Conservation (phyloP, 2,329 filamentous ascomycete genomes). For the Orbilia brochopaga region DNA sequence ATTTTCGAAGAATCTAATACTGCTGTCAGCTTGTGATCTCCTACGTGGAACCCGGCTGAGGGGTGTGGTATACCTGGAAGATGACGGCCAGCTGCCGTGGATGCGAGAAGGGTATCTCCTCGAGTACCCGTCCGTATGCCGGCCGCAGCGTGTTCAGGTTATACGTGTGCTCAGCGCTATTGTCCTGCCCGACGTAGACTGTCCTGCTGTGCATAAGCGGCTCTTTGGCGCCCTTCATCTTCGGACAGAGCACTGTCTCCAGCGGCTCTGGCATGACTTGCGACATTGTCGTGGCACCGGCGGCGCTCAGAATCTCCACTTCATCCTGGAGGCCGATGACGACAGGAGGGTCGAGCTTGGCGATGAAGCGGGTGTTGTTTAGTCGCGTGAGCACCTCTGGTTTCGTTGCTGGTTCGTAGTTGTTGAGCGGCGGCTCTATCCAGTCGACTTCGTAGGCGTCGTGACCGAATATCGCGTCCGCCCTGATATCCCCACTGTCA, state of each 20-base stretch:
- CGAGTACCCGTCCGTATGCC: constrained; percentile 72
- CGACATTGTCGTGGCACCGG: constrained; percentile 50
- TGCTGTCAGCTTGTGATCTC: background rate
- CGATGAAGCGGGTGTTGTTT: constrained; percentile 65
- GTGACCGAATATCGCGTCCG: constrained; percentile 30
- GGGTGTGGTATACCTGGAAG: constrained; percentile 62
- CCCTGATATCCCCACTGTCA: constrained; percentile 18
- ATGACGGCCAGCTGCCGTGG: constrained; percentile 76
- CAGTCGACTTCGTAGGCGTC: constrained; percentile 53
- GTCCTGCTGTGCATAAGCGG: constrained; percentile 30
- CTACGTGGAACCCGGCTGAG: background rate
- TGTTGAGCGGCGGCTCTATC: constrained; percentile 55
- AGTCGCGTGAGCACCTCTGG: constrained; percentile 30
- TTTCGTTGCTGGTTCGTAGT: constrained; percentile 51
- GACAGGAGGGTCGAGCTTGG: constrained; percentile 75
- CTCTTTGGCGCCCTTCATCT: constrained; percentile 28
- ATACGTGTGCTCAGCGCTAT: constrained; percentile 61
- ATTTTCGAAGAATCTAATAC: constrained; percentile 69
- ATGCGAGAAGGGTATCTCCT: constrained; percentile 76
- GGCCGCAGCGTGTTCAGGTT: constrained; percentile 74
- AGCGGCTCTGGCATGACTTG: constrained; percentile 43
- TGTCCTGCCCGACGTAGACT: constrained; percentile 54
- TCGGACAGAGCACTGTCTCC: constrained; percentile 51
- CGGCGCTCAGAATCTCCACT: constrained; percentile 47
- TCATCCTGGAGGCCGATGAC: constrained; percentile 65